Evolutionary conservation across 179 eudicot genomes (phyloP).

Genomic region (Corrigiola litoralis): DNA sequence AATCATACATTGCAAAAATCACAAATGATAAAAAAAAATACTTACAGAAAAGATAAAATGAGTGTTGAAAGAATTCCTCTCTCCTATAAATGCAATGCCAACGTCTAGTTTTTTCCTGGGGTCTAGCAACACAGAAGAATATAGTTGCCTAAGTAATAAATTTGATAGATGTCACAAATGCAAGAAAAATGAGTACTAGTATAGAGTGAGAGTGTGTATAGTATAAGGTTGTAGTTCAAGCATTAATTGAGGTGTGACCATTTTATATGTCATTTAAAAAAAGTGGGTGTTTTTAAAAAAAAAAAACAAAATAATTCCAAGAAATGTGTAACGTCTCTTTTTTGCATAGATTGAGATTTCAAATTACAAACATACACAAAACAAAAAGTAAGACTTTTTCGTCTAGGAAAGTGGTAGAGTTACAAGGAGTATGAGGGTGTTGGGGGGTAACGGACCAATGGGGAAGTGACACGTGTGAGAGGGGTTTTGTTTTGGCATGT

Average conservation of each 20-base stretch:
- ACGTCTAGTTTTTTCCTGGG: conserved; percentile 24
- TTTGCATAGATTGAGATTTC: conserved; percentile 45
- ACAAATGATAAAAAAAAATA: conserved; percentile 20
- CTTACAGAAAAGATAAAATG: neutral
- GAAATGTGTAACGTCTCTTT: conserved; percentile 74
- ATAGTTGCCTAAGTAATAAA: conserved; percentile 18
- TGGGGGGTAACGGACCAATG: conserved; percentile 9
- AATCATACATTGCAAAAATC: conserved; percentile 20
- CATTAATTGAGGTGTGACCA: conserved; percentile 33
- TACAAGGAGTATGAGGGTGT: neutral
- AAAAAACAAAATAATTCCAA: conserved; percentile 29
- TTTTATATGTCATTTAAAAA: conserved; percentile 6
- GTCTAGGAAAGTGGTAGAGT: conserved; percentile 4
- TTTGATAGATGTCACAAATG: conserved; percentile 11
- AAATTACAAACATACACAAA: conserved; percentile 43
- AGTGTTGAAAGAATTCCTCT: neutral
- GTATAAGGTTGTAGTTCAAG: conserved; percentile 26
- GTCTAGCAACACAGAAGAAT: neutral
- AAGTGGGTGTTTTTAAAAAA: conserved; percentile 6
- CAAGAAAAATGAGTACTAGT: neutral
- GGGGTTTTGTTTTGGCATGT: neutral
- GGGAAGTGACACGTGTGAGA: conserved; percentile 1
- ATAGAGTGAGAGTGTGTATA: conserved; percentile 1
- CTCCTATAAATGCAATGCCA: conserved; percentile 14
- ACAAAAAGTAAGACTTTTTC: conserved; percentile 21